Percentiles rank a stretch among this genome's conserved stretches.
These are phyloP conservation scores for Colletotrichum eremochloae DNA, from an alignment of 2,329 filamentous ascomycete genomes.

Conservation along the genomic window DNA sequence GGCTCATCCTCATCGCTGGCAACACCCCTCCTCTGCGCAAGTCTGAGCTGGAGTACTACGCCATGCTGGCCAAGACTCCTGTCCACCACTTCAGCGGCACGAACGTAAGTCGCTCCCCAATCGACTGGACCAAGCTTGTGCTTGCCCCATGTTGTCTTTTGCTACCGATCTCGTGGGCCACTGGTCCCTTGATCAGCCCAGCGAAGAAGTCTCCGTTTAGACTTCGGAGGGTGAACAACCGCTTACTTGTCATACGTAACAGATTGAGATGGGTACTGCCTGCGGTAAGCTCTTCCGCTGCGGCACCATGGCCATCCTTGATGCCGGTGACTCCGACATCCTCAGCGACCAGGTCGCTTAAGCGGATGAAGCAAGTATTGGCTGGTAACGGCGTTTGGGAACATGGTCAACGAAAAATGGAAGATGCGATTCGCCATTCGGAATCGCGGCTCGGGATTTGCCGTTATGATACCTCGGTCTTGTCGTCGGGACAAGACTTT, in stretches of 20 bases:
- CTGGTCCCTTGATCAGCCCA: conserved; percentile 71
- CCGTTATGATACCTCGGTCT: conserved; percentile 36
- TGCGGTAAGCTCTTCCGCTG: conserved; percentile 99
- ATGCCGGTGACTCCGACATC: conserved; percentile 99
- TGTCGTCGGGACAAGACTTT: conserved; percentile 31
- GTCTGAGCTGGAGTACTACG: conserved; percentile 96
- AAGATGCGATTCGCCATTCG: conserved; percentile 30
- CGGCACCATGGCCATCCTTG: conserved; percentile 96
- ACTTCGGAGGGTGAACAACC: conserved; percentile 87
- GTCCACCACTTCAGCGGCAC: conserved; percentile 99
- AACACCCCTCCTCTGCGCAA: conserved; percentile 99
- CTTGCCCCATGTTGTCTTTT: conserved; percentile 49
- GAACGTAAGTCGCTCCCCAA: conserved; percentile 82
- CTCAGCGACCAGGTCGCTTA: conserved; percentile 81
- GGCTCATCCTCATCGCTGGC: conserved; percentile 93
- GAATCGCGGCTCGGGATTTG: conserved; percentile 34
- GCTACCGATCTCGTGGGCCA: conserved; percentile 41
- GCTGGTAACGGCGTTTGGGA: conserved; percentile 59
- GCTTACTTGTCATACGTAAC: conserved; percentile 66
- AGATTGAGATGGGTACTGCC: conserved; percentile 98
- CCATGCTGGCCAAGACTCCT: conserved; percentile 91
- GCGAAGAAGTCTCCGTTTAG: conserved; percentile 85
- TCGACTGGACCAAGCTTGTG: conserved; percentile 18
- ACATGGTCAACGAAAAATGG: conserved; percentile 41
- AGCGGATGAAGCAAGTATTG: conserved; percentile 44